These are phyloP conservation scores for Lyophyllum decastes DNA, from an alignment of 768 basidiomycete genomes.

Conservation along the genomic window DNA sequence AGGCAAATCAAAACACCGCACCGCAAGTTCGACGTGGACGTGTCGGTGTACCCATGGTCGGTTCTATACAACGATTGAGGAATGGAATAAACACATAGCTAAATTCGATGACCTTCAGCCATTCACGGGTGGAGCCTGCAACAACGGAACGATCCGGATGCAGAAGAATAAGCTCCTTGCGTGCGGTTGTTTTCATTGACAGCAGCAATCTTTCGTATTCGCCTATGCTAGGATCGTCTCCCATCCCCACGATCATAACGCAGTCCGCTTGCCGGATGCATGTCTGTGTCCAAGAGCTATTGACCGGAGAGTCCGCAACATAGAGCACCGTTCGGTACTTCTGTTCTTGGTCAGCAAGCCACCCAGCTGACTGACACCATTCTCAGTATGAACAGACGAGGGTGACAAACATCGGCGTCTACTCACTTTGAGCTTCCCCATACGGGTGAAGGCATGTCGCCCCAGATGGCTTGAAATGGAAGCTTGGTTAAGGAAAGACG, in stretches of 20 bases:
- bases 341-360: conserved; percentile 96
- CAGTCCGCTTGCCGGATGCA: conserved; percentile 97
- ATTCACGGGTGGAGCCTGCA: conserved; percentile 91
- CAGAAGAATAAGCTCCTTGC: conserved; percentile 93
- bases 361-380: conserved; percentile 49
- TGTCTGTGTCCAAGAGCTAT: conserved; percentile 96
- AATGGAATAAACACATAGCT: neutral
- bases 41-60: conserved; percentile 97
- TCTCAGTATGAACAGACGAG: neutral
- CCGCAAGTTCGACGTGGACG: conserved; percentile 90
- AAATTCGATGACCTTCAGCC: conserved; percentile 75
- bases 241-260: conserved; percentile 92
- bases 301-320: conserved; percentile 93
- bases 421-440: conserved; percentile 95
- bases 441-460: conserved; percentile 90
- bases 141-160: conserved; percentile 89
- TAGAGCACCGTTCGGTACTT: conserved; percentile 92
- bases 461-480: conserved; percentile 92
- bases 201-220: conserved; percentile 93
- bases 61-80: conserved; percentile 46
- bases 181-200: conserved; percentile 97
- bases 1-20: conserved; percentile 30
- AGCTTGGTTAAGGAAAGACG: conserved; percentile 91
- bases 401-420: neutral
- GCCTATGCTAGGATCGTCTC: conserved; percentile 86